phyloP scores from a whole-genome alignment of 2,329 filamentous ascomycete genomes.

The Plenodomus tracheiphilus region DNA sequence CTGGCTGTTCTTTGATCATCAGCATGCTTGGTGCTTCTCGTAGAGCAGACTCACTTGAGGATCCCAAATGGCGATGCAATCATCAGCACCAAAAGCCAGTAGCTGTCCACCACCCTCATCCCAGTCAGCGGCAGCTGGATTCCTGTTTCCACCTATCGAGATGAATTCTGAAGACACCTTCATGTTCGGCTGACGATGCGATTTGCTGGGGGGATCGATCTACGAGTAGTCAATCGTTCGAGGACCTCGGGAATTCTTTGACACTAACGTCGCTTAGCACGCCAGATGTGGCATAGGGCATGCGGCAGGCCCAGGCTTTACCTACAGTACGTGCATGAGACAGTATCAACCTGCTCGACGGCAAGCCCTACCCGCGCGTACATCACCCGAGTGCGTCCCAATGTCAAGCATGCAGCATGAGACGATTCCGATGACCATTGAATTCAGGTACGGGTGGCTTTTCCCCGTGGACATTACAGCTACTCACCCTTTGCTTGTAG shows the following conservation, averaged over 20 bases:
- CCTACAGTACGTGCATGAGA: not conserved
- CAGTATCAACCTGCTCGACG: too few relatives aligned
- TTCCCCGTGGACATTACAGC: not conserved
- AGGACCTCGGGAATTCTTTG: conserved; percentile 39
- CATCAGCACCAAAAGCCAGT: conserved; percentile 86
- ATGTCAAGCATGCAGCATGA: conserved; percentile 30
- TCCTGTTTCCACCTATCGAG: conserved; percentile 84
- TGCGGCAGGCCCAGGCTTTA: not conserved
- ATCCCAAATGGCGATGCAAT: conserved; percentile 86
- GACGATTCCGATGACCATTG: conserved; percentile 65
- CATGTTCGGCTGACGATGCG: conserved; percentile 25
- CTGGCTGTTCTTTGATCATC: conserved; percentile 44
- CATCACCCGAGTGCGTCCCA: not conserved
- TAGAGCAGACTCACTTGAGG: conserved; percentile 63
- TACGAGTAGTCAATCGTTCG: conserved; percentile 22
- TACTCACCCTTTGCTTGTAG: conserved; percentile 44
- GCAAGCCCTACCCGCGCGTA: not conserved
- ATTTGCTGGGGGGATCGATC: not conserved
- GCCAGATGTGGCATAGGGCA: conserved; percentile 14
- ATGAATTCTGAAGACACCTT: conserved; percentile 55
- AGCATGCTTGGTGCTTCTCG: conserved; percentile 7
- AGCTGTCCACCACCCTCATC: conserved; percentile 63
- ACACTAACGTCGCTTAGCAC: conserved; percentile 37
- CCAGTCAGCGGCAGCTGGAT: conserved; percentile 92
- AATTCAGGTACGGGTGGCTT: conserved; percentile 66